Base-by-base conservation (phyloP, 495 filamentous ascomycete genomes). In the Neurospora sp. region DNA sequence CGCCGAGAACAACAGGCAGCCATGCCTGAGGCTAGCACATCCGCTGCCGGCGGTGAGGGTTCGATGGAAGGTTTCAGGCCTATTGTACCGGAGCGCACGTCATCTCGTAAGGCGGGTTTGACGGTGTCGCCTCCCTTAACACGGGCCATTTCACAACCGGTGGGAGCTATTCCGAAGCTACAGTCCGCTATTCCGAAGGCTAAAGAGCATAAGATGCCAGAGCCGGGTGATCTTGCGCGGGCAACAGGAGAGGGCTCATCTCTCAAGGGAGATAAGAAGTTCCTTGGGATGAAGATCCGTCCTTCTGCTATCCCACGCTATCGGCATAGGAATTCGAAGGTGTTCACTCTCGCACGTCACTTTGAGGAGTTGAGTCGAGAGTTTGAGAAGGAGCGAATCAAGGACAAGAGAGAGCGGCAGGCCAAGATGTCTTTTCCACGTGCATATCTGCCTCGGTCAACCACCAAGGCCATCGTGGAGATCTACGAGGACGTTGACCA, bases 321-420 rank as follows among this genome's bases (percentile, higher is more conserved):
- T 66, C 89, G 96, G 41, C 87, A 84, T 18, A 91, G 87, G 60
- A 90, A 91, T 70, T 87, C 91, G 2, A 92, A 91, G 70, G 96
- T 99, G 1, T 94, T 93, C 6, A 93, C 88, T 6, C 87, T 98
- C 39, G 94, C 96, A 16, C 94, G 93, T 78, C 96, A 98, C 80
- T 98, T 98, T 78, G 96, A 99, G 80, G 94, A 98, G 78, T 82
- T 99, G 41, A 97, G 93, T 73, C 91, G 95, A 7, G 96, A 99
- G 76, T 98, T 99, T 76, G 95, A 99, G 78, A 96, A 94, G 79
- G 95, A 98, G 84, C 87, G 96, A 44, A 87, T 95, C 70, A 92
- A 91, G 73, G 95, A 99, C 78, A 88, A 91, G 78, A 90, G 90
- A 70, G 91, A 94, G 77, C 87, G 93, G 73, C 92, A 92, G 60